These are phyloP conservation scores for Phyllosticta ampelicida DNA, from an alignment of 2,329 filamentous ascomycete species.

Conservation along the genomic window DNA sequence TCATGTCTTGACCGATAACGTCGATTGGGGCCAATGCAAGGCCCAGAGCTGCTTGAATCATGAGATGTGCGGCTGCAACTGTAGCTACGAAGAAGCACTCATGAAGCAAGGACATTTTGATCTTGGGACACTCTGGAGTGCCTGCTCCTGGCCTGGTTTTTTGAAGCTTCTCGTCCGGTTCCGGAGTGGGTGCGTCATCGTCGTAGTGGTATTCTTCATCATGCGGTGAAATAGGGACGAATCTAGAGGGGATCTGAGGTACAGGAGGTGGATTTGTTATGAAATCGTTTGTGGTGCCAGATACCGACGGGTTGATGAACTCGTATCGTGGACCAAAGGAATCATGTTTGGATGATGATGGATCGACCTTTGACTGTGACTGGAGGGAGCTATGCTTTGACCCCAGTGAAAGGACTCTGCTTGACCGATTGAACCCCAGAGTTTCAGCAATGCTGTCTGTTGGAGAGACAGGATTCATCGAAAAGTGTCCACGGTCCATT, in stretches of 20 bases:
- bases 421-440: neutral
- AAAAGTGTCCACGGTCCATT: neutral
- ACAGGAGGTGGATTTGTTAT: neutral
- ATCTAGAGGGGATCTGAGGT: neutral
- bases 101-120: constrained; percentile 15
- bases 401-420: neutral
- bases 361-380: neutral
- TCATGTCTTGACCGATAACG: constrained; percentile 36
- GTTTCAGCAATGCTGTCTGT: neutral
- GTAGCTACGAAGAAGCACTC: constrained; percentile 21
- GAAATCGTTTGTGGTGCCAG: neutral
- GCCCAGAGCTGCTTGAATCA: constrained; percentile 21
- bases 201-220: neutral
- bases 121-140: neutral
- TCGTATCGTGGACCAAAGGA: neutral
- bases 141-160: neutral
- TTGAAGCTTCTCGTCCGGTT: neutral
- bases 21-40: constrained; percentile 31
- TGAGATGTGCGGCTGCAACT: constrained; percentile 20
- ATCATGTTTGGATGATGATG: neutral
- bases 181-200: neutral
- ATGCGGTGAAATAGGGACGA: neutral
- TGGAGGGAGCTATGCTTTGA: neutral
- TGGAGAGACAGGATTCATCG: neutral
- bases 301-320: neutral